Evolutionary conservation across 768 basidiomycete species (phyloP).

Genomic region (Tricholoma matsutake): DNA sequence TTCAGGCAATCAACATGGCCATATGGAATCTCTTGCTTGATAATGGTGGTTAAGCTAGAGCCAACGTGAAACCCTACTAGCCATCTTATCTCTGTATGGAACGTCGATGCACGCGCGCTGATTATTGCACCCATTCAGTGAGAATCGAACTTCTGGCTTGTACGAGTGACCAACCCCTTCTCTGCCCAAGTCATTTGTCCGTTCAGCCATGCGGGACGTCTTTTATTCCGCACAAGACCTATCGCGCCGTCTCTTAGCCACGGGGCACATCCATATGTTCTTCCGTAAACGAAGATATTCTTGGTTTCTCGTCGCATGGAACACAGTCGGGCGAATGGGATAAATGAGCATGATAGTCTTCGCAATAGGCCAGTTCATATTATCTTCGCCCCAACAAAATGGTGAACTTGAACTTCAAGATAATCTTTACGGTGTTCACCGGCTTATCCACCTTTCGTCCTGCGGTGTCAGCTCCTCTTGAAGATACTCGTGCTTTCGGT

Average conservation of each 20-base stretch:
- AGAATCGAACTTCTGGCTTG: background rate
- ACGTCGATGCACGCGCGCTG: background rate
- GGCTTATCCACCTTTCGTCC: background rate
- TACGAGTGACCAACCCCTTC: background rate
- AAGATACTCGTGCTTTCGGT: background rate
- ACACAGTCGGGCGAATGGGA: background rate
- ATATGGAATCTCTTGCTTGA: background rate
- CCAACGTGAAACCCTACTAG: background rate
- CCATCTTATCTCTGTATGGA: background rate
- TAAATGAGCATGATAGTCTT: background rate
- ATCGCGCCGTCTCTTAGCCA: background rate
- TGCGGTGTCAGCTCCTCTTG: background rate
- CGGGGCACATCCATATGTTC: background rate
- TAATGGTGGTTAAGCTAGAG: background rate
- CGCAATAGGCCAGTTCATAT: background rate
- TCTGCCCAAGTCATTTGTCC: background rate
- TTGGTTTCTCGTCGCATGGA: background rate
- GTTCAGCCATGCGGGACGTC: background rate
- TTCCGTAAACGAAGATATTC: background rate
- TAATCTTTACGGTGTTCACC: background rate
- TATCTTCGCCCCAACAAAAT: constrained; percentile 11
- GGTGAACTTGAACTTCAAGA: constrained; percentile 1
- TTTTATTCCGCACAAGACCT: background rate
- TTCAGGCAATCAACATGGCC: background rate
- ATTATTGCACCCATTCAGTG: background rate